Percentiles rank a stretch among this genome's conserved stretches.
Evolutionary conservation across 176 grass and related monocot species (phyloP).

Genomic region (Ensete ventricosum): DNA sequence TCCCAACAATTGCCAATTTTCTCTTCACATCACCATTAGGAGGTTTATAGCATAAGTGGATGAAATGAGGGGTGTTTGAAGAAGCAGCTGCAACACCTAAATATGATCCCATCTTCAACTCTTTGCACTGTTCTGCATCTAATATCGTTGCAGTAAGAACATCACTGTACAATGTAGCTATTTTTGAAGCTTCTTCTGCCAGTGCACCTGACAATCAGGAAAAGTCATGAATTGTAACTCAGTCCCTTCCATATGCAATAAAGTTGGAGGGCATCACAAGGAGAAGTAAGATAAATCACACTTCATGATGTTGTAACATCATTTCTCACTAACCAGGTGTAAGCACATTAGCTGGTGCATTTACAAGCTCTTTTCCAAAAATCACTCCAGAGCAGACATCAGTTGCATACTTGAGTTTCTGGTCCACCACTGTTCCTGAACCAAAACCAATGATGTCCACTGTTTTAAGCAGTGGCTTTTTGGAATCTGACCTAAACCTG

Average conservation of each 20-base stretch:
- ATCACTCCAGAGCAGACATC: conserved; percentile 79
- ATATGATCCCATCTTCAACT: conserved; percentile 95
- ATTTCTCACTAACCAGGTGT: conserved; percentile 64
- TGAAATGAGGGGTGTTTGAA: conserved; percentile 79
- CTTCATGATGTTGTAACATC: not conserved
- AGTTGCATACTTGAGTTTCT: conserved; percentile 67
- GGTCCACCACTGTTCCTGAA: conserved; percentile 48
- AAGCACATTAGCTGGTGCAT: conserved; percentile 94
- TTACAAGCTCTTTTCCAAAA: conserved; percentile 91
- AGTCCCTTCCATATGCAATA: conserved; percentile 1
- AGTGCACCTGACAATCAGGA: conserved; percentile 46
- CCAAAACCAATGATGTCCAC: conserved; percentile 80
- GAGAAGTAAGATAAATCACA: not conserved
- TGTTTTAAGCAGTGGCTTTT: conserved; percentile 69
- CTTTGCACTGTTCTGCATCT: conserved; percentile 70
- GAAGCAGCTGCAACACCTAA: conserved; percentile 87
- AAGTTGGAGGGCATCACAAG: not conserved
- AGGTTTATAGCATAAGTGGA: conserved; percentile 92
- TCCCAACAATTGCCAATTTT: conserved; percentile 94
- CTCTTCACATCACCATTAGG: conserved; percentile 62
- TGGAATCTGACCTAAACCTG: conserved; percentile 84
- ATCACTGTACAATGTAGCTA: conserved; percentile 65
- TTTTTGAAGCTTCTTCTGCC: conserved; percentile 86
- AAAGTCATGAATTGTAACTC: not conserved
- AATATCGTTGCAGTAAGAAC: conserved; percentile 90